Evolutionary conservation across 305 asterid genomes (phyloP), one percentile per base, ranked within the genome.

Genomic region (Petunia hybrid): DNA sequence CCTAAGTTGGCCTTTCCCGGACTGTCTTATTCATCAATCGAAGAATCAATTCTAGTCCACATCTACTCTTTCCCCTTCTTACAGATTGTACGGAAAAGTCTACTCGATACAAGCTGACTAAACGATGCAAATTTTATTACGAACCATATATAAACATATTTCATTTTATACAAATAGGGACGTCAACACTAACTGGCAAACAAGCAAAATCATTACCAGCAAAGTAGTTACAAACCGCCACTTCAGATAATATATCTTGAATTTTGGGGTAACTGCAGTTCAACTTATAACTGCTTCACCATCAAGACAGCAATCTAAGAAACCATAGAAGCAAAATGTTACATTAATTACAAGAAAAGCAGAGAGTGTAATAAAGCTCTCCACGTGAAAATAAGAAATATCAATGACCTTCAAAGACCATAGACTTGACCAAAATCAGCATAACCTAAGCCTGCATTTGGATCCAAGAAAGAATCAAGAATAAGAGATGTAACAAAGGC

Each of bases 391-490:
- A 46, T 51, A 14, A 46, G 43, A 35, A 46, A 45, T 71, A 46
- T 1, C 12, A 6, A 35, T 48, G 12, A 36, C 36, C 48, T 74
- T 74, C 8, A 38, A 3, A 53, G 64, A 53, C 48, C 64, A 74
- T 53, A 36, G 36, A 74, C 78, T 53, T 74, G 64, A 51, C 38
- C 64, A 73, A 51, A 36, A 1, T 53, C n/a, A 51, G 36, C 78
- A 74, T 73, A 74, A 36, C 64, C 64, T 74, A 53, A 35, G 79
- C 43, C 65, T 61, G 22, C n/a, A 5, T 42, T 48, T 62, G 78
- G 51, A 80, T 36, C 16, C 55, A 74, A 45, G 16, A 71, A 46
- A 10, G 39, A 55, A 61, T 13, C 39, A n/a, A 36, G 48, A 56
- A 43, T 31, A 13, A 38, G 55, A 68, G 53, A 64, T 41, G 48